Percentiles rank a stretch among this genome's conserved stretches.
Evolutionary conservation across 2,329 filamentous ascomycete genomes (phyloP).

Genomic region (Nigrograna mackinnonii): DNA sequence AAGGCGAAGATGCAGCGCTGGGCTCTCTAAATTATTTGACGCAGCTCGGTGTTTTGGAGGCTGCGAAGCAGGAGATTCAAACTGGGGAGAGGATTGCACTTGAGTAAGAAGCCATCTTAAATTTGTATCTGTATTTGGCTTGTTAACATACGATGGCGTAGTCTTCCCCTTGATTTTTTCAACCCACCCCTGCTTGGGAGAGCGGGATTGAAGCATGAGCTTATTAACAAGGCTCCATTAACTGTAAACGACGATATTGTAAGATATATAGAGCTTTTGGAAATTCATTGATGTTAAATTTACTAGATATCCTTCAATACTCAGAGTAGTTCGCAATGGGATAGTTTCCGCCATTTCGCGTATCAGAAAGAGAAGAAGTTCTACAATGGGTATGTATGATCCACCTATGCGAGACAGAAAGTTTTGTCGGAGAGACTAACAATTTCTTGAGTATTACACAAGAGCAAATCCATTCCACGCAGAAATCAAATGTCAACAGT

Average conservation of each 20-base stretch:
- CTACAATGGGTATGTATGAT: constrained; percentile 18
- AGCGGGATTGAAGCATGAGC: neutral
- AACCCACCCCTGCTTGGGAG: constrained; percentile 26
- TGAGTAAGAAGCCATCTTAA: no score
- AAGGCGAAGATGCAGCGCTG: constrained; percentile 60
- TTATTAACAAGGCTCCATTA: neutral
- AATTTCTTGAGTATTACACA: neutral
- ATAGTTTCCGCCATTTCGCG: constrained; percentile 26
- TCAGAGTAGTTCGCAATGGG: constrained; percentile 25
- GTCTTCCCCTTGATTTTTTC: constrained; percentile 47
- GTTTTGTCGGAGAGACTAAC: no score
- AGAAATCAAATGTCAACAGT: neutral
- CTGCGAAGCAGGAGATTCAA: constrained; percentile 52
- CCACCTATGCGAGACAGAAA: no score
- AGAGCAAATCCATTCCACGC: constrained; percentile 9
- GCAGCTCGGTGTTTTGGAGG: constrained; percentile 54
- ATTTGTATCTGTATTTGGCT: no score
- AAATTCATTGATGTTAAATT: constrained; percentile 14
- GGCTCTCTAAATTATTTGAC: constrained; percentile 65
- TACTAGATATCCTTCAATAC: constrained; percentile 15
- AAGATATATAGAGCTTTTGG: constrained; percentile 56
- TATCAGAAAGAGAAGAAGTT: constrained; percentile 17
- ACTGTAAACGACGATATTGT: neutral
- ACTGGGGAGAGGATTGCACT: constrained; percentile 52
- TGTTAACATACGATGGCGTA: no score